Conservation (phyloP, 306 rosid genomes). For the Pterocarpus macrocarpus region DNA sequence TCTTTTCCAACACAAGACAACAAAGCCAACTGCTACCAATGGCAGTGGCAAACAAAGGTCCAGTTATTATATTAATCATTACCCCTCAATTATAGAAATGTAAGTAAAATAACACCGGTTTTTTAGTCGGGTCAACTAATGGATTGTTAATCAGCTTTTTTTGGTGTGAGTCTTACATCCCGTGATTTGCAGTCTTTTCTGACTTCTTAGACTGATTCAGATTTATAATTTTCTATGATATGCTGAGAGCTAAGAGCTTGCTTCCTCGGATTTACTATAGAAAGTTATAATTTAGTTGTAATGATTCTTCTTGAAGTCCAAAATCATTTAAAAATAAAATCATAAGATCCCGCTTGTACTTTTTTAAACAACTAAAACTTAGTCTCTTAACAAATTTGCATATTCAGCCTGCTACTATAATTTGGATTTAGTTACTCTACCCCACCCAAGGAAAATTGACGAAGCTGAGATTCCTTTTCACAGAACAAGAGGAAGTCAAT, state of each 20-base stretch:
- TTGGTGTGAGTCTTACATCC: background rate
- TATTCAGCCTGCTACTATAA: background rate
- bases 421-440: constrained; percentile 34
- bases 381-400: background rate
- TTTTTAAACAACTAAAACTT: constrained; percentile 17
- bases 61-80: constrained; percentile 20
- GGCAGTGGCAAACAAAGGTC: constrained; percentile 35
- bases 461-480: constrained; percentile 44
- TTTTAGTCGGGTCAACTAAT: constrained; percentile 33
- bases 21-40: constrained; percentile 65
- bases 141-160: constrained; percentile 42
- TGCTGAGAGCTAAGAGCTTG: constrained; percentile 19
- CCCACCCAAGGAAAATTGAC: constrained; percentile 4
- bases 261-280: constrained; percentile 8
- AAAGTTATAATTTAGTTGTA: constrained; percentile 32
- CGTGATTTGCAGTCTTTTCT: constrained; percentile 49
- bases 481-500: constrained; percentile 45
- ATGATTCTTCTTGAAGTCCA: constrained; percentile 18
- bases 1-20: constrained; percentile 64
- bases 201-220: constrained; percentile 36
- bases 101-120: constrained; percentile 26
- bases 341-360: background rate
- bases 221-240: constrained; percentile 29
- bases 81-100: constrained; percentile 34
- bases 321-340: background rate